phyloP scores from a whole-genome alignment of 108 stramenopile genomes.

The Pseudonitzschia delicatissima region DNA sequence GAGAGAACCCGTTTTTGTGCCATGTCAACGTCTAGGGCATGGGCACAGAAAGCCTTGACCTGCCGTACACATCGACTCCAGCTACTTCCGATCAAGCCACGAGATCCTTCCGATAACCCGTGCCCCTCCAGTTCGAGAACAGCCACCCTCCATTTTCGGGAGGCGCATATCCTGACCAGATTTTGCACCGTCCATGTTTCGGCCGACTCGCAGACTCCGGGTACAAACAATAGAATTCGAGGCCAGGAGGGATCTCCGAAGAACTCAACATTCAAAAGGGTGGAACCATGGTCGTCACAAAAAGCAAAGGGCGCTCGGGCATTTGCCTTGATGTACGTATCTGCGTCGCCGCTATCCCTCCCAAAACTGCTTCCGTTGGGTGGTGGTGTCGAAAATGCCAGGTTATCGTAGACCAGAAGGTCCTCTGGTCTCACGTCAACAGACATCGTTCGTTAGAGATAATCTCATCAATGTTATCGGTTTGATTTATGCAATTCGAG shows the following conservation, averaged over 20 bases:
- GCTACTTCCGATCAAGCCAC: slow-evolving; percentile 11
- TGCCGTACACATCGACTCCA: slow-evolving; percentile 31
- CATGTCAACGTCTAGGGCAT: slow-evolving; percentile 1
- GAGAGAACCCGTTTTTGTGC: not conserved
- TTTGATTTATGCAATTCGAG: no score
- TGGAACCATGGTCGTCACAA: not conserved
- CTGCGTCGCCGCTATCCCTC: not conserved
- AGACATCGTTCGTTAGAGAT: no score
- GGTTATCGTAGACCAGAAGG: not conserved
- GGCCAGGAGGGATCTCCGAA: slow-evolving; percentile 1
- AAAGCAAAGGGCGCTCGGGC: not conserved
- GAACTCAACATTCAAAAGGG: slow-evolving; percentile 7
- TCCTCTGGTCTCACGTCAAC: not conserved
- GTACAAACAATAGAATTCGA: slow-evolving; percentile 32
- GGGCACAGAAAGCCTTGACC: slow-evolving; percentile 20
- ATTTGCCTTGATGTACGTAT: not conserved
- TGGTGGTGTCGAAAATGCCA: slow-evolving; percentile 2
- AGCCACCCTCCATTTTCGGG: slow-evolving; percentile 23
- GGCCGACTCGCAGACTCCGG: slow-evolving; percentile 54
- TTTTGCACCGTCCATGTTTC: slow-evolving; percentile 50
- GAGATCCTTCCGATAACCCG: slow-evolving; percentile 36
- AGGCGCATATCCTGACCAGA: slow-evolving; percentile 22
- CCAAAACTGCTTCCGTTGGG: not conserved
- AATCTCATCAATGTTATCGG: no score
- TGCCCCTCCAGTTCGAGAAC: slow-evolving; percentile 49